phyloP scores from a whole-genome alignment of 1,284 basidiomycete genomes.

The Cryptococcus deneoformans region DNA sequence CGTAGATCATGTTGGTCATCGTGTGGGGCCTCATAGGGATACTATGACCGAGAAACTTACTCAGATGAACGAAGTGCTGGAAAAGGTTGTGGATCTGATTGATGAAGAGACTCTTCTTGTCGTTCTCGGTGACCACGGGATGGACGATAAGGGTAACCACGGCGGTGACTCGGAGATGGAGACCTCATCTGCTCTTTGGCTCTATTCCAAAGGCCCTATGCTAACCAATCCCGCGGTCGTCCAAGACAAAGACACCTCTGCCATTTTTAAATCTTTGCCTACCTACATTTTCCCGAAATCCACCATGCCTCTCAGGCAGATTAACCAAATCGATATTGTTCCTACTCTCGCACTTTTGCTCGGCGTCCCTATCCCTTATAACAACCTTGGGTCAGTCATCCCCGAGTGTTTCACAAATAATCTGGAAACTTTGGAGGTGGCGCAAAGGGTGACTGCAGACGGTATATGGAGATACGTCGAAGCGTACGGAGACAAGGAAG shows the following conservation, averaged over 20 bases:
- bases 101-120: slow-evolving; percentile 86
- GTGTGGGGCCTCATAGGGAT: slow-evolving; percentile 84
- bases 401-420: slow-evolving; percentile 73
- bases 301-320: slow-evolving; percentile 58
- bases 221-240: slow-evolving; percentile 18
- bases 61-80: slow-evolving; percentile 83
- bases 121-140: slow-evolving; percentile 94
- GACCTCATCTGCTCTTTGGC: slow-evolving; percentile 82
- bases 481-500: slow-evolving; percentile 71
- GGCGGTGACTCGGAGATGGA: slow-evolving; percentile 89
- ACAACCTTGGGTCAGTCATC: slow-evolving; percentile 86
- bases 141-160: slow-evolving; percentile 94
- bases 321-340: slow-evolving; percentile 94
- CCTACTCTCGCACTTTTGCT: slow-evolving; percentile 88
- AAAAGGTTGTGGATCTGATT: slow-evolving; percentile 60
- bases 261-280: slow-evolving; percentile 43
- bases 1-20: slow-evolving; percentile 94
- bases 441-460: slow-evolving; percentile 67
- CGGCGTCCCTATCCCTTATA: slow-evolving; percentile 91
- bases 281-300: slow-evolving; percentile 64
- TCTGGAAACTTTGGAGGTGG: slow-evolving; percentile 55
- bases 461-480: slow-evolving; percentile 78
- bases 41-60: slow-evolving; percentile 79
- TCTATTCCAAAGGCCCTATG: slow-evolving; percentile 66
- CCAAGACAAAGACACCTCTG: neutral